Base-by-base conservation (phyloP, 164 flowering plant genomes). In the Annona squamosa region DNA sequence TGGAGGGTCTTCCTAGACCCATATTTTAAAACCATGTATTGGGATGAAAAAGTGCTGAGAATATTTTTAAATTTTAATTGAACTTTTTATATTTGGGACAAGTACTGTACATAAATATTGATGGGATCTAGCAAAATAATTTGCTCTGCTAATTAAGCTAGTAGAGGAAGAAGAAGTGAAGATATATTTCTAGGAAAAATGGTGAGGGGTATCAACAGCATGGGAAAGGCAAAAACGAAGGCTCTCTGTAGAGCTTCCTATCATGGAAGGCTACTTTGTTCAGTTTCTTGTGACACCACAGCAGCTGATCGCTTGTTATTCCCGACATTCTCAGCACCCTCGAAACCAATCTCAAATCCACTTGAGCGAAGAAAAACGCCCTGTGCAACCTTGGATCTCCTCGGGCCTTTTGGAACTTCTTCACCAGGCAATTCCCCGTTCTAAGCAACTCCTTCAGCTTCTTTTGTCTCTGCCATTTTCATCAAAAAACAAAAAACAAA, bases 181-280 rank as follows among this genome's bases (percentile, higher is more conserved):
- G 59, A 52, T 16, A 5, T 52, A 52, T 52, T 26, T 26, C 37
- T 26, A 26, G 59, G 59, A 10, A 52, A 52, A 52, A 52, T 52
- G 9, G 59, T 52, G 13, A 52, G 12, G 37, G 0, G 13, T 52
- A 2, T 52, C 59, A 52, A 52, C 82, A 94, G 79, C 91, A 89
- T 45, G 97, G 98, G 75, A 94, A 91, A 2, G 86, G 86, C 75
- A 80, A 80, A 84, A 91, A 88, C 4, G 97, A 89, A 5, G 89
- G 82, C 68, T 91, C 97, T 26, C 88, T 43, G 48, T 76, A 76
- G 73, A 89, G 59, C 70, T 81, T 87, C 70, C 87, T 81, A 46
- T 77, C 76, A 42, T 68, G 69, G 63, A 91, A 74, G 26, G 63
- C 82, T 9, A 90, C 82, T 59, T 80, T 84, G 63, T 78, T 77